Evolutionary conservation across 306 rosid genomes (phyloP), one percentile per base, ranked within the genome.

Genomic region (Quercus mongolica): DNA sequence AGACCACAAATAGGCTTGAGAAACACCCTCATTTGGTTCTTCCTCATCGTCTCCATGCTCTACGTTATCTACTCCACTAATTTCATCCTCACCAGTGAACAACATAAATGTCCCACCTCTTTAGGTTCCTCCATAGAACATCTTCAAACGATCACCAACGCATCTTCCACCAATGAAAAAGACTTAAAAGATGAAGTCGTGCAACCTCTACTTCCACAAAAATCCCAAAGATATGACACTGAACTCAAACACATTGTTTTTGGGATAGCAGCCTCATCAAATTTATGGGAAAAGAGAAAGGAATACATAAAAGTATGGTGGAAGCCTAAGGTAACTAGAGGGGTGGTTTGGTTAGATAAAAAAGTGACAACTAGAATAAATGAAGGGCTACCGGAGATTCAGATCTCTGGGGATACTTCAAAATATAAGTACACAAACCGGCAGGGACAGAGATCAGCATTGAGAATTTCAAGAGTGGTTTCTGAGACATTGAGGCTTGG

Each of bases 301-400:
- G 97, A 95, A 51, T 91, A 91, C 82, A 95, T 95, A 18, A 95
- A 91, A 78, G 74, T 78, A 38, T 92, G 99, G 98, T 91, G 99
- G 99, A 88, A 87, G 81, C 96, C 98, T 10, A 83, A 84, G 30
- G 59, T 88, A 83, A 92, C 94, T 3, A 84, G 98, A 78, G 99
- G 97, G 26, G 90, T 90, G 4, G 98, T 96, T 54, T 96, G 98
- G 98, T 31, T 93, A 49, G 99, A 95, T 57, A 58, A 77, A 81
- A 52, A 31, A 4, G 93, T 95, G 11, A 78, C 58, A 5, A 74
- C 65, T 0, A 67, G 33, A 5, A 62, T 61, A 15, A 69, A 82
- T 7, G 96, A 92, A 64, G 88, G 78, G 49, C 83, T 93, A 5
- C 98, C 99, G 0, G 90, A 91, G 74, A 89, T 93, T 56, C 81